Evolutionary conservation across 257 asterid genomes (phyloP).

Genomic region (Solanum lycopersicoides): DNA sequence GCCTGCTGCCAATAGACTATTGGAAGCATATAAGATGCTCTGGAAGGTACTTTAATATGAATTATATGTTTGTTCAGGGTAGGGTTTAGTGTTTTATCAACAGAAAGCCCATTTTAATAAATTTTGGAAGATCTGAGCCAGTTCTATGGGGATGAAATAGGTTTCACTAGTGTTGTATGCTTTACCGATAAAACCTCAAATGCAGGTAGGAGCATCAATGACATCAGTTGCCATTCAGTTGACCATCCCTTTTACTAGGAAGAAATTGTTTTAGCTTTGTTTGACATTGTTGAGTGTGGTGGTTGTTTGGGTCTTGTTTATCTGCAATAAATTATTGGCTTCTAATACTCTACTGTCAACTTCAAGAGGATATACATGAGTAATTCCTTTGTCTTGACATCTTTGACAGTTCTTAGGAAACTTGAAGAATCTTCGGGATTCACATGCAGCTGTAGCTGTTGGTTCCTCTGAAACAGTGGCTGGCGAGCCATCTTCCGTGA

Average conservation of each 20-base stretch:
- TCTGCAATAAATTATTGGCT: not conserved
- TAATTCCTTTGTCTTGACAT: not conserved
- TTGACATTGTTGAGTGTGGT: not conserved
- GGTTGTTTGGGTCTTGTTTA: not conserved
- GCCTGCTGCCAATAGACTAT: slow-evolving; percentile 89
- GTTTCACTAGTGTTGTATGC: not conserved
- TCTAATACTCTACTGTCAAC: not conserved
- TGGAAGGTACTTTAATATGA: slow-evolving; percentile 56
- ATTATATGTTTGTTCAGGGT: not conserved
- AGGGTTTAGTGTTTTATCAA: not conserved
- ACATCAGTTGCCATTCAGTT: not conserved
- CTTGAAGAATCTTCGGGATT: slow-evolving; percentile 91
- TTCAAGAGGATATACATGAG: not conserved
- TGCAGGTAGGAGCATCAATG: not conserved
- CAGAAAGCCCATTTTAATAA: not conserved
- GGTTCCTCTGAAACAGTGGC: slow-evolving; percentile 74
- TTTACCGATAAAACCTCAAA: not conserved
- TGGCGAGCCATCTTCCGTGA: slow-evolving; percentile 82
- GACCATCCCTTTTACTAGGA: not conserved
- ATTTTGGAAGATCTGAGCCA: not conserved
- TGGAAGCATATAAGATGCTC: slow-evolving; percentile 97
- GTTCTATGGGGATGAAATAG: not conserved
- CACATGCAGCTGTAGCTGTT: slow-evolving; percentile 82
- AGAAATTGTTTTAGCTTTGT: not conserved
- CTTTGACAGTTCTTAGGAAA: slow-evolving; percentile 68